These are phyloP conservation scores for Crepidotus sp. DNA, from an alignment of 1,284 basidiomycete genomes.

Conservation along the genomic window DNA sequence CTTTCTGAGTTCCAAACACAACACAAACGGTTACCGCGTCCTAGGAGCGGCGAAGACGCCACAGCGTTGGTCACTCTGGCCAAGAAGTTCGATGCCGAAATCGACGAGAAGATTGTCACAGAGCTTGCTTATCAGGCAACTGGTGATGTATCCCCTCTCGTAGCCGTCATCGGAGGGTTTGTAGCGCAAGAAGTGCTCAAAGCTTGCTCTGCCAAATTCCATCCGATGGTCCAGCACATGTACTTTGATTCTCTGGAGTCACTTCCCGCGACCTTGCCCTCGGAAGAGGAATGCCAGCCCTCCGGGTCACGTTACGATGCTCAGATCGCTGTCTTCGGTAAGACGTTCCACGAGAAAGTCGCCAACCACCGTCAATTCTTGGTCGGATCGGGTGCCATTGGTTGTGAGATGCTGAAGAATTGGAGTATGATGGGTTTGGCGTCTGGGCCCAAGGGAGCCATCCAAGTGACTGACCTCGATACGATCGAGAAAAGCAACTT, in stretches of 20 bases:
- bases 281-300: conserved; percentile 84
- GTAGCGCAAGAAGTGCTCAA: conserved; percentile 98
- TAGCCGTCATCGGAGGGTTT: conserved; percentile 94
- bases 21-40: conserved; percentile 67
- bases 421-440: conserved; percentile 99
- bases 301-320: conserved; percentile 83
- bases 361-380: conserved; percentile 90
- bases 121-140: conserved; percentile 90
- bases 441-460: conserved; percentile 70
- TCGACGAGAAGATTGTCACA: conserved; percentile 73
- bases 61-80: conserved; percentile 63
- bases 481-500: conserved; percentile 99
- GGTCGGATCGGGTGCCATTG: conserved; percentile 97
- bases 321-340: conserved; percentile 95
- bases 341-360: conserved; percentile 89
- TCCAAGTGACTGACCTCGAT: conserved; percentile 96
- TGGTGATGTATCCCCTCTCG: conserved; percentile 89
- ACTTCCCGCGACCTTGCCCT: conserved; percentile 65
- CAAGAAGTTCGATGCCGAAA: conserved; percentile 70
- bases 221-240: conserved; percentile 90
- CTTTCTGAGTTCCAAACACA: conserved; percentile 75
- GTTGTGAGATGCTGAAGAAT: conserved; percentile 99
- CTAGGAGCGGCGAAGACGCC: conserved; percentile 83
- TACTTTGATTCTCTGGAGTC: conserved; percentile 99
- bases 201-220: conserved; percentile 97